Base-by-base conservation (phyloP, 805 yeast species). In the Lipomyces starkeyi region DNA sequence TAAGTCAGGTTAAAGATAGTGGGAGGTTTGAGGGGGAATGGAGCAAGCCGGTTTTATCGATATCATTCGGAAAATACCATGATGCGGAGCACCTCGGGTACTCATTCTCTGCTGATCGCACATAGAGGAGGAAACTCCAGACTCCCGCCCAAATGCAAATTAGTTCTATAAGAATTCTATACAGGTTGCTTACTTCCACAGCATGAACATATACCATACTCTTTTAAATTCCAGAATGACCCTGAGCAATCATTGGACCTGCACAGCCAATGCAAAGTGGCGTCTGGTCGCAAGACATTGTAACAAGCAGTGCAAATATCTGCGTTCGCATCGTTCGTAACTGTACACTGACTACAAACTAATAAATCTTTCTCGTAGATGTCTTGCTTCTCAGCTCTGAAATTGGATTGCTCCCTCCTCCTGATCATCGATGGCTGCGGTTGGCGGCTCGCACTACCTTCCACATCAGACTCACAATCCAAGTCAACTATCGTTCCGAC, bases 321-420 rank as follows among this genome's bases (percentile, higher is more conserved):
- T 53, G 56, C 17, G n/a, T 14, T 14, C n/a, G 17, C 34, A 25
- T 53, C 56, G 20, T 53, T 53, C 34, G 56, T 53, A 11, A 7
- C n/a, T 35, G 56, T 53, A 11, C 56, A 53, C 56, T 53, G 56
- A 29, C 56, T 22, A 29, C 56, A 53, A 53, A 8, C n/a, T 13
- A 53, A 14, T 25, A 29, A 13, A 11, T 17, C n/a, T 13, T 20
- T 25, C 32, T 13, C 25, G 34, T 13, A 25, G 40, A 3, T 29
- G 13, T 20, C 25, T 22, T n/a, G 27, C 20, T 25, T 53, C 34
- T 29, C n/a, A 4, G 6, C 25, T 13, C 17, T 53, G 6, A 22
- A 9, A 11, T 25, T 29, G 54, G 54, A 49, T 53, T 11, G 29
- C 2, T 25, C 34, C 3, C 34, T 8, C 17, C 32, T 53, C 34